A percentile compares a stretch with the other conserved stretches of the same genome.
Evolutionary conservation across 2,329 filamentous ascomycete species (phyloP).

Genomic region (Monosporascus cannonballus): DNA sequence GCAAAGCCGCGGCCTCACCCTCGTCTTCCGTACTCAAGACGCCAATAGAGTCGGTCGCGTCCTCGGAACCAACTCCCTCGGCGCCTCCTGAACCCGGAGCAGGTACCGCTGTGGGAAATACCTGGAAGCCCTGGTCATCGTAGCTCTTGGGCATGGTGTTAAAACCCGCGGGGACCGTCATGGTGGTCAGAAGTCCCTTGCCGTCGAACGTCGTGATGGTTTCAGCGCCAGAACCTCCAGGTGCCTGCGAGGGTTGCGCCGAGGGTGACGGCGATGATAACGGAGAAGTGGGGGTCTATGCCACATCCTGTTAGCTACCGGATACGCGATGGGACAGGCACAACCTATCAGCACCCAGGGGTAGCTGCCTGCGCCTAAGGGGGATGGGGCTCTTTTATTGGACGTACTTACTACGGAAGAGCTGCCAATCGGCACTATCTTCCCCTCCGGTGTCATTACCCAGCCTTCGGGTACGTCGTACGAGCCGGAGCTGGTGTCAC

Average conservation of each 20-base stretch:
- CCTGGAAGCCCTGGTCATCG: constrained; percentile 38
- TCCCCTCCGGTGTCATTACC: constrained; percentile 72
- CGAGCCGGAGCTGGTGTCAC: constrained; percentile 43
- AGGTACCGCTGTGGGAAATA: constrained; percentile 21
- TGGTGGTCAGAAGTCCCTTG: constrained; percentile 42
- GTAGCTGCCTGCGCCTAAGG: constrained; percentile 13
- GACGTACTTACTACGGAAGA: constrained; percentile 51
- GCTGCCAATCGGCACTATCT: constrained; percentile 65
- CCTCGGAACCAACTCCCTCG: neutral
- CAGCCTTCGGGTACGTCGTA: constrained; percentile 66
- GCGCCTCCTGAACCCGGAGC: neutral
- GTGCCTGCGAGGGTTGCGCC: constrained; percentile 33
- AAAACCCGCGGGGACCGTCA: constrained; percentile 30
- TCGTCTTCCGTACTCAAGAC: neutral
- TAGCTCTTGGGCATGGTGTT: constrained; percentile 32
- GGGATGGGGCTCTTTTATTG: constrained; percentile 1
- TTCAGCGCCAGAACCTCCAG: constrained; percentile 36
- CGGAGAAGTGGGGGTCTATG: constrained; percentile 33
- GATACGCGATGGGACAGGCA: neutral
- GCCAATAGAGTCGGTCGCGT: neutral
- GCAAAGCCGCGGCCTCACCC: neutral
- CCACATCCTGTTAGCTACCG: constrained; percentile 16
- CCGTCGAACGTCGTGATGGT: constrained; percentile 40
- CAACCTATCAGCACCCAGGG: constrained; percentile 2
- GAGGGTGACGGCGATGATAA: constrained; percentile 43